phyloP scores from a whole-genome alignment of 352 stramenopile species.

The Pythium rishiriense region DNA sequence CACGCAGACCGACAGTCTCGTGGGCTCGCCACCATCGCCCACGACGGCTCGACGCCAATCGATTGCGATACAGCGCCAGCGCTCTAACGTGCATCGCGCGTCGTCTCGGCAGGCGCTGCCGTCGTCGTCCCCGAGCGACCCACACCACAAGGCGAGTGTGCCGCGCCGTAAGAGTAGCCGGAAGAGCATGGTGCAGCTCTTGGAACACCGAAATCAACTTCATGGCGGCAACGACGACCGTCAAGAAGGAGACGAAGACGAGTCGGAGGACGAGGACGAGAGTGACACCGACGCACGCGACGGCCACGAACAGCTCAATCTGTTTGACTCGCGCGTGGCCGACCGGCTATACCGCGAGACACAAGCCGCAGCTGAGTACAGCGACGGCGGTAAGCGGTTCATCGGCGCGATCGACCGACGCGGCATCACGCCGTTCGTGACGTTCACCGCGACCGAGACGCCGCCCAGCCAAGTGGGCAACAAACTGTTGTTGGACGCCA shows the following conservation, averaged over 20 bases:
- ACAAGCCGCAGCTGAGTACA: conserved; percentile 31
- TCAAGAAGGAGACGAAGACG: not conserved
- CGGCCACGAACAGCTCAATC: conserved; percentile 23
- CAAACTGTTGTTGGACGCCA: conserved; percentile 25
- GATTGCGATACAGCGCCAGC: conserved; percentile 11
- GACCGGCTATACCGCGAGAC: conserved; percentile 34
- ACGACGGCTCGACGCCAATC: conserved; percentile 17
- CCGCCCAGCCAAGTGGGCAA: conserved; percentile 59
- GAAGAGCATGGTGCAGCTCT: not conserved
- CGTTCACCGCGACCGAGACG: conserved; percentile 53
- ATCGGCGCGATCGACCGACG: conserved; percentile 48
- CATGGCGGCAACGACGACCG: conserved; percentile 2
- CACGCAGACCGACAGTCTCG: not conserved
- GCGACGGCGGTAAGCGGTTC: conserved; percentile 48
- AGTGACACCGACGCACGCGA: conserved; percentile 8
- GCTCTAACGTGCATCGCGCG: conserved; percentile 6
- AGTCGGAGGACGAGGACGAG: conserved; percentile 9
- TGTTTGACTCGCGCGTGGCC: conserved; percentile 27
- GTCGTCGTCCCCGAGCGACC: not conserved
- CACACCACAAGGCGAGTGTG: conserved; percentile 7
- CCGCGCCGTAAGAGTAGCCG: conserved; percentile 5
- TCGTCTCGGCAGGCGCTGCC: not conserved
- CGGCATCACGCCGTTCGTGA: conserved; percentile 65
- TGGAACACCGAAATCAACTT: conserved; percentile 10
- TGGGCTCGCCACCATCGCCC: not conserved